phyloP scores from a whole-genome alignment of 257 asterid genomes.

The Striga asiatica region DNA sequence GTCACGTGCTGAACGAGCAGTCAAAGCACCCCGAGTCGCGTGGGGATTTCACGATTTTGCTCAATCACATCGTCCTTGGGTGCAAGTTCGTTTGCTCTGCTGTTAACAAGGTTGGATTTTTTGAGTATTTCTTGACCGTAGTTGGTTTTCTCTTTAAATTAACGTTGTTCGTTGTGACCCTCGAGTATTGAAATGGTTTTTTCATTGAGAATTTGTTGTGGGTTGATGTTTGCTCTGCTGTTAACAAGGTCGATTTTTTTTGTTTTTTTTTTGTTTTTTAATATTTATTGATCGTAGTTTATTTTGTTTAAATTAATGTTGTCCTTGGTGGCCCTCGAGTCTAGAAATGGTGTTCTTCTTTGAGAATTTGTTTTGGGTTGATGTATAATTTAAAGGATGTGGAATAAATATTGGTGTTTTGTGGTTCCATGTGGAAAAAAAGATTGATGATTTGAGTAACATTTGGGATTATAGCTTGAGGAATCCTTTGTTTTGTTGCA shows the following conservation, averaged over 20 bases:
- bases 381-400: too few relatives aligned
- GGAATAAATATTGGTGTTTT: too few relatives aligned
- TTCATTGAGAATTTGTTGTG: neutral
- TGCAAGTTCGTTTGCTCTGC: slow-evolving; percentile 88
- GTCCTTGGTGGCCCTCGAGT: neutral
- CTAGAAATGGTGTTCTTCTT: neutral
- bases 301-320: neutral
- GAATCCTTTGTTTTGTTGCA: too few relatives aligned
- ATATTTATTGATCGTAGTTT: neutral
- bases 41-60: slow-evolving; percentile 86
- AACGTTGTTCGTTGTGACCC: too few relatives aligned
- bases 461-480: too few relatives aligned
- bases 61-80: slow-evolving; percentile 79
- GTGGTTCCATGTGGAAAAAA: too few relatives aligned
- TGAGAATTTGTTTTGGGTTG: slow-evolving; percentile 8
- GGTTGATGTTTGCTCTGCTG: slow-evolving; percentile 23
- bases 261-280: too few relatives aligned
- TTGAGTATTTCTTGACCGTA: too few relatives aligned
- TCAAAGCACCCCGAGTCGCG: slow-evolving; percentile 71
- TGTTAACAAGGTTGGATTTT: slow-evolving; percentile 54
- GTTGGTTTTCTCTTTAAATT: neutral
- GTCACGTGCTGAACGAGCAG: slow-evolving; percentile 86
- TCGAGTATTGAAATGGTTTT: neutral
- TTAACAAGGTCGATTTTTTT: slow-evolving; percentile 52
- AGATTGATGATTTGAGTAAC: too few relatives aligned